Conservation (phyloP, 2,329 filamentous ascomycete genomes). For the Huntiella decipiens region DNA sequence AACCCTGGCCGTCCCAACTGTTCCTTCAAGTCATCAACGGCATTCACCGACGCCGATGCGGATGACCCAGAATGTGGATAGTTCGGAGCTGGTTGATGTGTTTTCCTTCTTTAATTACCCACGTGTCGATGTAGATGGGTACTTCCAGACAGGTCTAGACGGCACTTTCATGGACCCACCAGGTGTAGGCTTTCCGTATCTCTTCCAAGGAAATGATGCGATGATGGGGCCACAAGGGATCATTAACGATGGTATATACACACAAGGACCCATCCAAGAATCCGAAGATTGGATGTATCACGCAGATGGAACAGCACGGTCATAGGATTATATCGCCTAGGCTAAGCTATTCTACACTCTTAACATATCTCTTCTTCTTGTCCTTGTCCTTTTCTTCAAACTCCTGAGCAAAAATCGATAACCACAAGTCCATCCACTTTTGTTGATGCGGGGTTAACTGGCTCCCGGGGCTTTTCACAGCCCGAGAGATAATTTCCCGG, state of each 20-base stretch:
- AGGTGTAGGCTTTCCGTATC: too few species aligned
- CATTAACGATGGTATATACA: too few species aligned
- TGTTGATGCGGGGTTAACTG: conserved; percentile 46
- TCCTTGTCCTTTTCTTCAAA: conserved; percentile 5
- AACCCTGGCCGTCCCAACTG: conserved; percentile 17
- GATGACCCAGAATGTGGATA: conserved; percentile 17
- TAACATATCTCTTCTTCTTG: conserved; percentile 1
- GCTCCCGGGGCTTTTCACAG: conserved; percentile 50
- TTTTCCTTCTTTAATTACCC: conserved; percentile 94
- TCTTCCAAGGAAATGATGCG: too few species aligned
- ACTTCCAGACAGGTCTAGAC: not conserved
- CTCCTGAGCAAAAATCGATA: conserved; percentile 36
- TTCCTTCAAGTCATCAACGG: not conserved
- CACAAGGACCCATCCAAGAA: too few species aligned
- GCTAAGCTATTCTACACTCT: not conserved
- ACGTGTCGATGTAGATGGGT: conserved; percentile 21
- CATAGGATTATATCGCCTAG: not conserved
- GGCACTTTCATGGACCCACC: too few species aligned
- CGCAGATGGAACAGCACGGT: too few species aligned
- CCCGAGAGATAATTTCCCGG: conserved; percentile 52
- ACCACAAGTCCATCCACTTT: conserved; percentile 58
- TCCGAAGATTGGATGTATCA: too few species aligned
- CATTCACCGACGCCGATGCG: not conserved
- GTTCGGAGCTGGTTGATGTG: conserved; percentile 77
- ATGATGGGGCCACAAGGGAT: too few species aligned